phyloP scores from a whole-genome alignment of 2,329 filamentous ascomycete genomes.

The Cadophora sp. region DNA sequence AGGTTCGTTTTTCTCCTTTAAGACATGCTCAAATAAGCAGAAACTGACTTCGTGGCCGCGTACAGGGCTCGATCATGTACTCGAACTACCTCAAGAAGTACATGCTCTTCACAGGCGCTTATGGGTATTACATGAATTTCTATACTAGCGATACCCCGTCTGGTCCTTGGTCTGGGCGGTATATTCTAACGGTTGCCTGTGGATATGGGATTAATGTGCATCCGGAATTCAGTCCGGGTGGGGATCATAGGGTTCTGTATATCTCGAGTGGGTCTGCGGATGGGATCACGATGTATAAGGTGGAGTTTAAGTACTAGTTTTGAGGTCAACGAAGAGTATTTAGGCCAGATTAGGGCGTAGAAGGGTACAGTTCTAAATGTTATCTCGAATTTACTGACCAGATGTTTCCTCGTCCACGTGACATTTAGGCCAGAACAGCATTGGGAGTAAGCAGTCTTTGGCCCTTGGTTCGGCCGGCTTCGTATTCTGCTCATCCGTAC shows the following conservation, averaged over 20 bases:
- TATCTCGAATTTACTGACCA: no score
- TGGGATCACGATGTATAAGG: slow-evolving; percentile 7
- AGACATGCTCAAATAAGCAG: background rate
- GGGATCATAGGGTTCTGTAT: background rate
- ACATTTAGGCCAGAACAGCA: no score
- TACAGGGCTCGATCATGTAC: background rate
- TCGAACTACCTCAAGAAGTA: slow-evolving; percentile 8
- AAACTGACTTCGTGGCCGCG: background rate
- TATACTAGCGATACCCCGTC: slow-evolving; percentile 17
- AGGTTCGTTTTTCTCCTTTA: background rate
- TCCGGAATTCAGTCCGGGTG: slow-evolving; percentile 1
- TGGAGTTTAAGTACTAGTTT: slow-evolving; percentile 16
- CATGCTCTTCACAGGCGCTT: slow-evolving; percentile 3
- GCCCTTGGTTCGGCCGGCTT: no score
- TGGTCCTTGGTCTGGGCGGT: slow-evolving; percentile 2
- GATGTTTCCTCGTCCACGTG: no score
- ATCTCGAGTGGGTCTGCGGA: background rate
- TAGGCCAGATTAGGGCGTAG: background rate
- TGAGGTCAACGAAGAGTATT: background rate
- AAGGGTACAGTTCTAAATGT: no score
- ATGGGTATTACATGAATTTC: slow-evolving; percentile 9
- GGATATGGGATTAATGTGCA: slow-evolving; percentile 14
- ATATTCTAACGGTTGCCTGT: background rate
- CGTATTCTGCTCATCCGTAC: no score
- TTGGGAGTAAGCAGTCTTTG: no score